phyloP scores from a whole-genome alignment of 2,329 filamentous ascomycete genomes.

The Colletotrichum falcatum region DNA sequence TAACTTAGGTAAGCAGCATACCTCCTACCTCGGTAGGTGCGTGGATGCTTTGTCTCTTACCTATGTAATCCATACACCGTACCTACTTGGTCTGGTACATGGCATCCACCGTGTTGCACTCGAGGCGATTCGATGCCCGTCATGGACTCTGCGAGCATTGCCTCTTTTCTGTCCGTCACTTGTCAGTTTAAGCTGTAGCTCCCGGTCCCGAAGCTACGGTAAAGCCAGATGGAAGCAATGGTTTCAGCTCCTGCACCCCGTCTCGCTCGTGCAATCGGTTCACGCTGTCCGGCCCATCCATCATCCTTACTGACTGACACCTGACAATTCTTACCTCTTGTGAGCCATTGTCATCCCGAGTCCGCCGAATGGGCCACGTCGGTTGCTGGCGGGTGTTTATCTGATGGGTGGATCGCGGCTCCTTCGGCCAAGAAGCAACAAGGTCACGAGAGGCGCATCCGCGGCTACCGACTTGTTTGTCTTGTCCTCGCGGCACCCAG shows the following conservation, averaged over 20 bases:
- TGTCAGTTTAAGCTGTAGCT: not conserved
- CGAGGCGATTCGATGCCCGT: not conserved
- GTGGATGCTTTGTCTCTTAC: no score
- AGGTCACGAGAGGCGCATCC: conserved; percentile 19
- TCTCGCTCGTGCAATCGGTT: conserved; percentile 27
- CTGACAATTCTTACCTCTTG: not conserved
- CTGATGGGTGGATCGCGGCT: conserved; percentile 12
- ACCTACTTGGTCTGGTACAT: no score
- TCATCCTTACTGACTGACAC: conserved; percentile 2
- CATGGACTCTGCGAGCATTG: not conserved
- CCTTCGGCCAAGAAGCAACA: conserved; percentile 7
- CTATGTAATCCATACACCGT: no score
- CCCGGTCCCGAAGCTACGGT: conserved; percentile 19
- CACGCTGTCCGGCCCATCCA: not conserved
- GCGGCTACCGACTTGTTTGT: conserved; percentile 7
- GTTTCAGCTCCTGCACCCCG: conserved; percentile 35
- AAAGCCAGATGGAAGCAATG: conserved; percentile 16
- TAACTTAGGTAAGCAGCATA: not conserved
- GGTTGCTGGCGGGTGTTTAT: conserved; percentile 6
- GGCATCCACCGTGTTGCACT: not conserved
- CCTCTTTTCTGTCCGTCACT: not conserved
- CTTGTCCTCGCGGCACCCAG: not conserved
- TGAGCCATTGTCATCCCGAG: conserved; percentile 1
- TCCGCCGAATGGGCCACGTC: not conserved
- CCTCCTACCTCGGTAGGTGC: not conserved